Base-by-base conservation (phyloP, 2,329 filamentous ascomycete species). In the Lasiodiplodia sp. region DNA sequence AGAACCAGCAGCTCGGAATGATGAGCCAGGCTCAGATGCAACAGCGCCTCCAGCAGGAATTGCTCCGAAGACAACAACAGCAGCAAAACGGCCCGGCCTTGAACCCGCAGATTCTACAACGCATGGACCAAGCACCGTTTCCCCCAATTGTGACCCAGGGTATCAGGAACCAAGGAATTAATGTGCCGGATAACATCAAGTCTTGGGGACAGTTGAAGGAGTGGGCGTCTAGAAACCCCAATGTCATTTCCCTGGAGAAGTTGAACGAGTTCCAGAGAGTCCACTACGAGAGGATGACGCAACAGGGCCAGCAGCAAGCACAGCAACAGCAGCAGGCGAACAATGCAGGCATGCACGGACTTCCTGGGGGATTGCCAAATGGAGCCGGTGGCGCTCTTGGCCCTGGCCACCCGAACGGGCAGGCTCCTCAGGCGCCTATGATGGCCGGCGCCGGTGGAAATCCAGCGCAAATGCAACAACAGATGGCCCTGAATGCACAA, bases 191-290 rank as follows among this genome's bases (percentile, higher is more conserved):
- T 34, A 76, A 84, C 14, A 79, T 88, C 28, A 85, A 82, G 71
- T 84, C 82, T 2, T 89, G 87, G 87, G 83, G 83, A 10, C 84
- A 87, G 68, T 78, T 89, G 7, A 89, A 88, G 75, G 78, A 84
- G 65, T 87, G 85, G 80, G 83, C 60, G 11, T 56, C 57, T 3
- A 68, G 67, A 25, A 68, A 68, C 40, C 83, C 18, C 73, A 79
- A 18, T 78, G 79, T 58, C 77, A 52, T 64, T 8, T 64, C 60
- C n/a, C 79, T 11, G 69, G 76, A 76, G 4, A 79, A 75, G 69
- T 71, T 81, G 18, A 69, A 78, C 8, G 71, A 79, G 66, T 73
- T 80, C 38, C 79, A 81, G 69, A 79, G 77, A 2, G 71, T 83
- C 47, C 84, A 86, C 70, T 82, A 84, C 69, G 78, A 77, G 66